Conservation (phyloP, 139 green algal genomes). For the Coccomyxa sp. region DNA sequence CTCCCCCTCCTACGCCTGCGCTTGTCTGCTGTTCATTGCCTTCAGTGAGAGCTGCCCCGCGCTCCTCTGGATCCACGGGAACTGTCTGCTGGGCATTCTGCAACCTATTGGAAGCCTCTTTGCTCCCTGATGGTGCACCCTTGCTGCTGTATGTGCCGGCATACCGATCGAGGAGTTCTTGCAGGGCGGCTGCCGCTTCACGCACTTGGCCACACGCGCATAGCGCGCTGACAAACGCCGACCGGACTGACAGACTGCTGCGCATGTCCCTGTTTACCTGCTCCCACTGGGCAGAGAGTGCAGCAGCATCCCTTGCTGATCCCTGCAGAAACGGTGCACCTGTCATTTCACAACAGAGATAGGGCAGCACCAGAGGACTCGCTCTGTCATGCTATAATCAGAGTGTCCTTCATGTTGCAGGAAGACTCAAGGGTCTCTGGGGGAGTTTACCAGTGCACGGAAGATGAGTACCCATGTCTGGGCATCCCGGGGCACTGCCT, state of each 20-base stretch:
- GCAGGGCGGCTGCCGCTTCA: not conserved
- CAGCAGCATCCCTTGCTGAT: not conserved
- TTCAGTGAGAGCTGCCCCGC: not conserved
- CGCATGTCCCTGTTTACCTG: not conserved
- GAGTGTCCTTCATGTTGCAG: not conserved
- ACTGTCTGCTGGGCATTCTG: too few species aligned
- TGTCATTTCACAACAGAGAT: too few species aligned
- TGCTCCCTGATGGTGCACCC: not conserved
- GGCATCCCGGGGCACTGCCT: not conserved
- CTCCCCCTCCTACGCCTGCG: too few species aligned
- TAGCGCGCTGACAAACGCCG: not conserved
- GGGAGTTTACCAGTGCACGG: too few species aligned
- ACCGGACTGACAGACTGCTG: not conserved
- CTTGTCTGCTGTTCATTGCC: too few species aligned
- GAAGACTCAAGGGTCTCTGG: too few species aligned
- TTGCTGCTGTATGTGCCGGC: not conserved
- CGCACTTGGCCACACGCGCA: not conserved
- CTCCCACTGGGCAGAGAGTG: not conserved
- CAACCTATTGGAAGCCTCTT: not conserved
- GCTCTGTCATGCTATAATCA: not conserved
- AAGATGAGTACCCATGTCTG: not conserved
- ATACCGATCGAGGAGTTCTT: not conserved
- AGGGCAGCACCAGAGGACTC: too few species aligned
- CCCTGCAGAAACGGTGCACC: not conserved
- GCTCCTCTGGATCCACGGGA: not conserved